These are phyloP conservation scores for Sporisorium graminicola DNA, from an alignment of 1,284 basidiomycete genomes.

Conservation along the genomic window DNA sequence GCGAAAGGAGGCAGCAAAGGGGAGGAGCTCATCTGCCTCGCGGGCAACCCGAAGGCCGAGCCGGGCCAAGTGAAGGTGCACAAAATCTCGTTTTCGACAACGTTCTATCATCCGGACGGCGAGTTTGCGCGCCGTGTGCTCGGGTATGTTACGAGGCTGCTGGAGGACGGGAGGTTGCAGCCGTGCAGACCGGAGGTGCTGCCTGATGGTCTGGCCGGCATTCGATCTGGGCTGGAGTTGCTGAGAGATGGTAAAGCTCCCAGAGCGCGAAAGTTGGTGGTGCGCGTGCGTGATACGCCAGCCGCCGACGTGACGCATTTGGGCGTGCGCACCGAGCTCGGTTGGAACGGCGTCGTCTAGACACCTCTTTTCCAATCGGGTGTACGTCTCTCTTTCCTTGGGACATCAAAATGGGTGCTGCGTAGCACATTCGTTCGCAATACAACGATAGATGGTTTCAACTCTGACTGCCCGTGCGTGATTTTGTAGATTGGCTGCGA, in stretches of 20 bases:
- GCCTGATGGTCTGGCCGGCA: conserved; percentile 52
- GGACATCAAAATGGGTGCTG: neutral
- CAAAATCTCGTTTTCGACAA: conserved; percentile 61
- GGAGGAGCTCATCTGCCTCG: conserved; percentile 53
- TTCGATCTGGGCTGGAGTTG: conserved; percentile 48
- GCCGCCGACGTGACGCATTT: conserved; percentile 53
- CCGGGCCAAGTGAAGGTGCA: conserved; percentile 35
- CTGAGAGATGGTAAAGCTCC: conserved; percentile 57
- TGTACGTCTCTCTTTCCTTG: neutral
- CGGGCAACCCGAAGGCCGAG: conserved; percentile 53
- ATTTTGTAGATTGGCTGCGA: neutral
- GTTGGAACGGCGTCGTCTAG: conserved; percentile 58
- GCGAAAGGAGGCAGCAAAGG: neutral
- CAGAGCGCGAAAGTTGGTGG: conserved; percentile 57
- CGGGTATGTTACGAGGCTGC: conserved; percentile 18
- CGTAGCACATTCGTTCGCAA: neutral
- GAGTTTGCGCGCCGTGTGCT: conserved; percentile 31
- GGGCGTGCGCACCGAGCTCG: conserved; percentile 53
- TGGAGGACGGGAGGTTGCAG: conserved; percentile 23
- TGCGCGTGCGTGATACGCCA: conserved; percentile 55
- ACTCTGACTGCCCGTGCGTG: neutral
- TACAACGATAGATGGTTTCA: neutral
- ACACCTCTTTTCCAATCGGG: neutral
- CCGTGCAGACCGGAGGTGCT: conserved; percentile 47
- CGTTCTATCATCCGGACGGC: conserved; percentile 53